Percentiles rank a stretch among this genome's conserved stretches.
Conservation (phyloP, 768 basidiomycete species). For the Naganishia friedmannii region DNA sequence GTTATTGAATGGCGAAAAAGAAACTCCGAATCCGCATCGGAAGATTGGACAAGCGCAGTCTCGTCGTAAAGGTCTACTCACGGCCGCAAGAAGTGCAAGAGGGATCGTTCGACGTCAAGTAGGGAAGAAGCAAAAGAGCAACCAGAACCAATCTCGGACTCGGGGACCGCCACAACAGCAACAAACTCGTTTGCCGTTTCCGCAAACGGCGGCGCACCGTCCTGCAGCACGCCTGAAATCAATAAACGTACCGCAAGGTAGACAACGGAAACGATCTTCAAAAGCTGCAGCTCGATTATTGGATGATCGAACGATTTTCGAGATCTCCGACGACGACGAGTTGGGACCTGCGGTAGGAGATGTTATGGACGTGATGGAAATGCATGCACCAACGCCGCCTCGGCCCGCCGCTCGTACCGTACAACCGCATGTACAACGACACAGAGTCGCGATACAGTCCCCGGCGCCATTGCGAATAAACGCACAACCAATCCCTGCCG, state of each 20-base stretch:
- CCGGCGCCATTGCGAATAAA: neutral
- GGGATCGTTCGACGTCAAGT: neutral
- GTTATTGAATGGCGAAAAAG: slow-evolving; percentile 14
- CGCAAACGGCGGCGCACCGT: neutral
- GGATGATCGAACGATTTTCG: slow-evolving; percentile 30
- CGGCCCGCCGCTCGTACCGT: neutral
- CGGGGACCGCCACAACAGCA: neutral
- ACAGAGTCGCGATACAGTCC: neutral
- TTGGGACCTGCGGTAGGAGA: neutral
- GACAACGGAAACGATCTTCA: neutral
- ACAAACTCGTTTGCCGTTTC: slow-evolving; percentile 7
- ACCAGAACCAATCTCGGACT: neutral
- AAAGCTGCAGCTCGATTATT: slow-evolving; percentile 8
- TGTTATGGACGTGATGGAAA: neutral
- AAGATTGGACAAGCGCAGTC: neutral
- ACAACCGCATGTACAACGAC: neutral
- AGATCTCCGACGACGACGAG: slow-evolving; percentile 8
- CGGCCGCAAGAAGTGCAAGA: neutral
- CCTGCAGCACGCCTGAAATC: neutral
- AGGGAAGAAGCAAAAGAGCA: neutral
- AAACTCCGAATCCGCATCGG: neutral
- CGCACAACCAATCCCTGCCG: neutral
- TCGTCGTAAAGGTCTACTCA: slow-evolving; percentile 1
- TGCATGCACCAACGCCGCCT: neutral
- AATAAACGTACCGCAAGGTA: neutral